phyloP scores from a whole-genome alignment of 805 yeast genomes.

The Barnettozyma vustinii region DNA sequence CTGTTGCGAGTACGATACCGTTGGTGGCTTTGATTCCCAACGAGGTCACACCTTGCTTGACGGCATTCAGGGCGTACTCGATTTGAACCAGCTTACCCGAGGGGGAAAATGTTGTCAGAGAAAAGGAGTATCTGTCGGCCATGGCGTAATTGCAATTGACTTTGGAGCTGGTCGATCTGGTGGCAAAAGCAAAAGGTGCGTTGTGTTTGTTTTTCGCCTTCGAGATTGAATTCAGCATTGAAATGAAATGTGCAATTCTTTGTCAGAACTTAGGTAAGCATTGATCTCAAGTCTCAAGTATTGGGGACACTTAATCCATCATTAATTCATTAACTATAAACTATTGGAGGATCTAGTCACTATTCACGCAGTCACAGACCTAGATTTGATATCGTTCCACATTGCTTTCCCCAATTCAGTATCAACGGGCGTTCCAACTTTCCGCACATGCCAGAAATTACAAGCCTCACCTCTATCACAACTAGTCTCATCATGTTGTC shows the following conservation, averaged over 20 bases:
- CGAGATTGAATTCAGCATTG: background rate
- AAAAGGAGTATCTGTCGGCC: slow-evolving; percentile 98
- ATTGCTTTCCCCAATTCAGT: slow-evolving; percentile 38
- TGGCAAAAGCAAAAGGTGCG: background rate
- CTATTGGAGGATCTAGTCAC: background rate
- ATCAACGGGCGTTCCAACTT: slow-evolving; percentile 26
- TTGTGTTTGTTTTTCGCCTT: slow-evolving; percentile 12
- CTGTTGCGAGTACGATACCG: slow-evolving; percentile 96
- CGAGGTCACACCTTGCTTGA: slow-evolving; percentile 95
- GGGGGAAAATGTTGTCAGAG: slow-evolving; percentile 96
- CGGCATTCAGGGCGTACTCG: slow-evolving; percentile 96
- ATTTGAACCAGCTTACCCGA: slow-evolving; percentile 98
- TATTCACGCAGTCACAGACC: background rate
- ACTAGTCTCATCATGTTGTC: slow-evolving; percentile 59
- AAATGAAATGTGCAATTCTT: too few species aligned
- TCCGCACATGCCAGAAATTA: slow-evolving; percentile 76
- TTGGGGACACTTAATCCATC: background rate
- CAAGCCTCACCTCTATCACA: slow-evolving; percentile 84
- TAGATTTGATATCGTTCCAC: slow-evolving; percentile 21
- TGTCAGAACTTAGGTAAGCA: background rate
- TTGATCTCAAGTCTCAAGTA: too few species aligned
- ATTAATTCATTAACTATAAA: background rate
- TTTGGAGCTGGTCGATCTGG: background rate
- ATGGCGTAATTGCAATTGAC: slow-evolving; percentile 31
- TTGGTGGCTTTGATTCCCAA: slow-evolving; percentile 92